These are phyloP conservation scores for Trametes cinnabarina DNA, from an alignment of 768 basidiomycete species.

Conservation along the genomic window DNA sequence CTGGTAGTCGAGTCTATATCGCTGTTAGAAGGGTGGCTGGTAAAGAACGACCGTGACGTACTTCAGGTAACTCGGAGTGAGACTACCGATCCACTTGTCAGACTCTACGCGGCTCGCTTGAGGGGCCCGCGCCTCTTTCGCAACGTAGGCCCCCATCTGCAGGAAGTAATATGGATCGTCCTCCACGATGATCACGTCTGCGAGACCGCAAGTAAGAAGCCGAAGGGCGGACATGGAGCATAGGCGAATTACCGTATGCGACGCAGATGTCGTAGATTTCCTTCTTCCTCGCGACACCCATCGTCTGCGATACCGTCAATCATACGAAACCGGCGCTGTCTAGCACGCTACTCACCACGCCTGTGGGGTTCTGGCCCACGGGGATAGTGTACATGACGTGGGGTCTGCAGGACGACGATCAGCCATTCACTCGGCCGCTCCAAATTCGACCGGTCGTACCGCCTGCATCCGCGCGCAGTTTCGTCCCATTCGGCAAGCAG, in stretches of 20 bases:
- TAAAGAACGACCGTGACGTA: conserved; percentile 23
- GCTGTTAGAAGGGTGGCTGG: neutral
- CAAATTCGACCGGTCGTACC: conserved; percentile 37
- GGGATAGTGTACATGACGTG: conserved; percentile 75
- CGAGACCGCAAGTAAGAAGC: neutral
- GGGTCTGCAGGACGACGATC: conserved; percentile 43
- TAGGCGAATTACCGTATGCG: conserved; percentile 56
- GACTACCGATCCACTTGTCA: conserved; percentile 46
- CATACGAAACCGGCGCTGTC: neutral
- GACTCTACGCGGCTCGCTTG: conserved; percentile 24
- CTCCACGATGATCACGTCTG: conserved; percentile 76
- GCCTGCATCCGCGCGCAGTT: conserved; percentile 48
- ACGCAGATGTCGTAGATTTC: conserved; percentile 81
- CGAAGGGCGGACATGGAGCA: neutral
- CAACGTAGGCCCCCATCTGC: conserved; percentile 56
- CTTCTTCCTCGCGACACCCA: conserved; percentile 63
- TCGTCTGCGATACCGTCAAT: conserved; percentile 43
- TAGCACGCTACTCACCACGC: conserved; percentile 45
- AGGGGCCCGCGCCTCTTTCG: conserved; percentile 36
- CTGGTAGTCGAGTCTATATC: conserved; percentile 61
- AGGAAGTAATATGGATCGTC: conserved; percentile 84
- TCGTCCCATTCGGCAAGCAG: conserved; percentile 69
- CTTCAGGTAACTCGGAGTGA: conserved; percentile 65
- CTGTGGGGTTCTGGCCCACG: conserved; percentile 84
- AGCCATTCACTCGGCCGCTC: neutral